Evolutionary conservation across 768 basidiomycete genomes (phyloP).

Genomic region (Auriscalpium microsporum): DNA sequence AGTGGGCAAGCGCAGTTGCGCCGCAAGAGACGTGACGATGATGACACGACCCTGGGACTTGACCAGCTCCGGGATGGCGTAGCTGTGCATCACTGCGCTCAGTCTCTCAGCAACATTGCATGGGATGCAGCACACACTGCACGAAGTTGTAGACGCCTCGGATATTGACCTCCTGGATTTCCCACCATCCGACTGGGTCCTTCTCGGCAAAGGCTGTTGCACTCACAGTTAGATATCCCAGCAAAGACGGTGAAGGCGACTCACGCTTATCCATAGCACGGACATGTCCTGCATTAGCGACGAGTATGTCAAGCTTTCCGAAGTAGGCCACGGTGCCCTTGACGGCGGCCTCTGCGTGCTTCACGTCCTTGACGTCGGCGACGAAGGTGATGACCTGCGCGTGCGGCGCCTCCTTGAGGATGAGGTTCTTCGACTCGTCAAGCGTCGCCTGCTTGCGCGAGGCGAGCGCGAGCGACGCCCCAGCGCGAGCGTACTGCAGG

Average conservation of each 20-base stretch:
- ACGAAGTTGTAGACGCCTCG: slow-evolving; percentile 17
- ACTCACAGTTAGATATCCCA: neutral
- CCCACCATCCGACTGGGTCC: slow-evolving; percentile 20
- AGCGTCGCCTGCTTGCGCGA: slow-evolving; percentile 7
- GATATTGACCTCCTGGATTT: slow-evolving; percentile 16
- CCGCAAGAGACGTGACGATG: neutral
- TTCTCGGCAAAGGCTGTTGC: slow-evolving; percentile 12
- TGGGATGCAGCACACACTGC: slow-evolving; percentile 7
- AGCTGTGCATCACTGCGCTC: neutral
- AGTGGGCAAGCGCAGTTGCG: neutral
- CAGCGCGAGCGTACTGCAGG: slow-evolving; percentile 9
- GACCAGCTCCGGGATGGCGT: neutral
- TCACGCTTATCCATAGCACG: neutral
- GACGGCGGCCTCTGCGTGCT: slow-evolving; percentile 3
- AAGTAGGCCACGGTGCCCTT: slow-evolving; percentile 13
- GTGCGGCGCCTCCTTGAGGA: neutral
- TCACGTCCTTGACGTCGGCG: slow-evolving; percentile 9
- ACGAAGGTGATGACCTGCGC: slow-evolving; percentile 4
- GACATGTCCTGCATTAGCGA: slow-evolving; percentile 7
- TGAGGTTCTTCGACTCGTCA: slow-evolving; percentile 9
- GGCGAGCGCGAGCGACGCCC: slow-evolving; percentile 9
- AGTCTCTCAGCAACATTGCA: no score
- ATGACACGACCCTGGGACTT: slow-evolving; percentile 2
- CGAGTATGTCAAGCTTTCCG: slow-evolving; percentile 16
- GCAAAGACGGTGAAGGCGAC: neutral